Base-by-base conservation (phyloP, 768 basidiomycete genomes). In the Terana coerulea region DNA sequence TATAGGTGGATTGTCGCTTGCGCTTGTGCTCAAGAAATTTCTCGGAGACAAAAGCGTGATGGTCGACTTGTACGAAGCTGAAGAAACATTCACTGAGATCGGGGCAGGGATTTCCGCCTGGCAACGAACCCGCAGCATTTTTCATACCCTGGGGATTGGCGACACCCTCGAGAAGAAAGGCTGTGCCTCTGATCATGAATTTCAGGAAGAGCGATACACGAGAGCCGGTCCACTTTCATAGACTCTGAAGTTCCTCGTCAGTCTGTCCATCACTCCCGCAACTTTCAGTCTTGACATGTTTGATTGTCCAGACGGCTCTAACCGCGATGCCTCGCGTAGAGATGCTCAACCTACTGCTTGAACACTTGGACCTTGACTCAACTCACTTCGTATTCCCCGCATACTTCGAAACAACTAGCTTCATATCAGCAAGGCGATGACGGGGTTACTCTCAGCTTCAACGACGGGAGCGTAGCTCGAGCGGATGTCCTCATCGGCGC, bases 401-500 rank as follows among this genome's bases (percentile, higher is more conserved):
- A 62, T 51, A 53, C 62, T 12, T 17, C 37, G 7, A 64, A 63
- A 49, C 51, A 53, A 3, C 31, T 63, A 11, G 53, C 43, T 1
- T 54, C 57, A 5, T 61, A 59, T 49, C 26, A 21, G 9, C 52
- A 41, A 21, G 31, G 17, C 35, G 15, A 43, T n/a, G 22, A 11
- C 6, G 52, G 31, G 5, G 51, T 63, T 22, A 40, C 37, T 14
- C 39, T 67, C 12, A 40, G 19, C 24, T 67, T 67, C 51, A 25
- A 49, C n/a, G 65, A 67, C 47, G 62, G 60, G 5, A 56, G 59
- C 6, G 54, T 54, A 1, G 61, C 59, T 8, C 41, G 29, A 14
- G 62, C 59, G 41, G 64, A 67, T 52, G n/a, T 63, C 22, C 59
- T 67, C n/a, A 41, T 65, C 28, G 64, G 62, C 10, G 54, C 59